Evolutionary conservation across 2,329 filamentous ascomycete genomes (phyloP), one percentile per base, ranked within the genome.

Genomic region (Dothidotthia symphoricarpi): DNA sequence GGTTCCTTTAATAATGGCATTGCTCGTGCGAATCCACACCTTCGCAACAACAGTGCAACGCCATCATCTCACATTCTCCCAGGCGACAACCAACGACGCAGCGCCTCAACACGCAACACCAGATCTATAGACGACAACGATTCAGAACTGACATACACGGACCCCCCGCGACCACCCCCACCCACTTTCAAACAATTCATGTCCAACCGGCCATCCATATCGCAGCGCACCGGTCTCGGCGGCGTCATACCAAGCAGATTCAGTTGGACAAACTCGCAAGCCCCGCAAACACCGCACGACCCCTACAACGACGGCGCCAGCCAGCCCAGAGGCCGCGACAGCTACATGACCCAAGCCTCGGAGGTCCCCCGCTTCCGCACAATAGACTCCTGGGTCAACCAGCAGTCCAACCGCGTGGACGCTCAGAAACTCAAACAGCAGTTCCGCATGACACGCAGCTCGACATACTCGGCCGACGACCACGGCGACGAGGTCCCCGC

Each of bases 231-330:
- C n/a, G 57, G 47, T 10, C 34, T 54, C 19, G 53, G 46, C 11
- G 57, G 54, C 6, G 48, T 39, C 14, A 61, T 64, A 36, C 43
- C 53, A 28, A 61, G 56, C 35, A 43, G 58, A 22, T 69, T 69
- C 50, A 67, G 63, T 43, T 68, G 66, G 66, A 69, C 66, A 5
- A 68, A 69, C 34, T 66, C 64, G 1, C 57, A 68, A 24, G 64
- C 64, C 15, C 60, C 66, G 17, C 62, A 66, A 39, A 68, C 66
- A 10, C 65, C 66, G 0, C 54, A 59, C n/a, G 63, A 64, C 14
- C 39, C 56, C 4, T 47, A 36, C 2, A 54, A 55, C 16, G 61
- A 66, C 38, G 59, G 57, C 8, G 43, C 50, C 22, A 49, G 45
- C 3, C 48, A 55, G 24, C 45, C 46, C n/a, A 39, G 56, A 16